Evolutionary conservation across 164 flowering plant genomes (phyloP).

Genomic region (Aristolochia contorta): DNA sequence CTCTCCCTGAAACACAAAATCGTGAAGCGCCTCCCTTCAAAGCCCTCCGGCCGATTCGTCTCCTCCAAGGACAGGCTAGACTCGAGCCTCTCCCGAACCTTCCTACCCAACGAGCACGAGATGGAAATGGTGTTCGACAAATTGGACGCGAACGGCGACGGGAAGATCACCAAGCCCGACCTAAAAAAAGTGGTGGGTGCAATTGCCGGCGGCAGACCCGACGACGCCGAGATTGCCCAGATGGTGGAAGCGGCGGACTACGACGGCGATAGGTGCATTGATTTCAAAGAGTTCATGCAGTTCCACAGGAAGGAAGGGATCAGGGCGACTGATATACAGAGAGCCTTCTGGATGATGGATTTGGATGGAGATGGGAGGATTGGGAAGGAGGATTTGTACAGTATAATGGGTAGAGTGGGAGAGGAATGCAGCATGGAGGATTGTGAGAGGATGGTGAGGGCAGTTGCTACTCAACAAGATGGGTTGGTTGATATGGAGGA

Average conservation of each 20-base stretch:
- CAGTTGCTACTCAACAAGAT: constrained; percentile 62
- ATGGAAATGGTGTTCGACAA: constrained; percentile 54
- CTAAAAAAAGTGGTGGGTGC: constrained; percentile 45
- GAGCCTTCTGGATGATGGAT: constrained; percentile 62
- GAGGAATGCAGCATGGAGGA: constrained; percentile 58
- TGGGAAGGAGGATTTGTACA: constrained; percentile 52
- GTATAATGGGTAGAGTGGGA: constrained; percentile 46
- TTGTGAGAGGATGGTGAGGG: constrained; percentile 55
- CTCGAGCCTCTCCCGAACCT: constrained; percentile 7
- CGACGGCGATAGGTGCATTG: constrained; percentile 70
- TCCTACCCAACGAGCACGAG: constrained; percentile 40
- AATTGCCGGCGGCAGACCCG: constrained; percentile 22
- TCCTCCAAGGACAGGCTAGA: constrained; percentile 1
- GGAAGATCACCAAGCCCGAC: constrained; percentile 62
- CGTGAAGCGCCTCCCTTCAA: neutral
- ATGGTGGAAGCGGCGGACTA: constrained; percentile 49
- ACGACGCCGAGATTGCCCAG: constrained; percentile 33
- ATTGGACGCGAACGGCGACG: constrained; percentile 66
- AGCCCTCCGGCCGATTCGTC: neutral
- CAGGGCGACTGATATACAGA: constrained; percentile 38
- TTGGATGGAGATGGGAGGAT: constrained; percentile 64
- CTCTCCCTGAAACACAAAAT: constrained; percentile 1
- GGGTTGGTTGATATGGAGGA: constrained; percentile 68
- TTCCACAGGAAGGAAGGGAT: constrained; percentile 47
- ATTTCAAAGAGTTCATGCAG: constrained; percentile 69